A percentile compares a stretch with the other conserved stretches of the same genome.
Evolutionary conservation across 2,329 filamentous ascomycete species (phyloP).

Genomic region (Botrytis hyacinthi): DNA sequence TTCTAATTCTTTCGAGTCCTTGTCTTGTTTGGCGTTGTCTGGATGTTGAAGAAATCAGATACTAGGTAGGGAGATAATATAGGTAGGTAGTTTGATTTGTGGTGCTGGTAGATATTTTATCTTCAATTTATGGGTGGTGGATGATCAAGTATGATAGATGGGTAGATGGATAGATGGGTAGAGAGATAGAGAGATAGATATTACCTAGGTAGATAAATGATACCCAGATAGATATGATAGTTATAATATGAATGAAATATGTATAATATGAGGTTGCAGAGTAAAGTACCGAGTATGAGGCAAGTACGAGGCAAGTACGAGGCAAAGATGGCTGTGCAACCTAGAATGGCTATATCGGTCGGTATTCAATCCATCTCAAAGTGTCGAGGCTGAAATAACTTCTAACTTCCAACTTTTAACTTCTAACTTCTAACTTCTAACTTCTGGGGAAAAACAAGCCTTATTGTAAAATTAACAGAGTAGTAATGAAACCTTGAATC

Average conservation of each 20-base stretch:
- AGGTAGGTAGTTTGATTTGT: neutral
- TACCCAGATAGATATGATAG: neutral
- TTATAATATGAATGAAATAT: neutral
- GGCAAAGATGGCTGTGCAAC: constrained; percentile 1
- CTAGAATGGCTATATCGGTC: neutral
- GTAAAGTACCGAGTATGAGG: neutral
- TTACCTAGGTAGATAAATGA: no score
- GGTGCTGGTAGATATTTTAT: neutral
- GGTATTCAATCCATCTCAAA: neutral
- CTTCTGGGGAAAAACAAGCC: neutral
- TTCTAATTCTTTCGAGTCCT: neutral
- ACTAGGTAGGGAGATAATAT: neutral
- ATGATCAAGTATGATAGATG: neutral
- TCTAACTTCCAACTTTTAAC: neutral
- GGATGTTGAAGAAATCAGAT: neutral
- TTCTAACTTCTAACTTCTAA: neutral
- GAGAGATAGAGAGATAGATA: neutral
- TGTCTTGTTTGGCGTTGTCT: neutral
- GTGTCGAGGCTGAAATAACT: neutral
- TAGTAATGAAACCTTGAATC: neutral
- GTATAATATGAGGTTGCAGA: neutral
- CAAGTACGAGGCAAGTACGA: neutral
- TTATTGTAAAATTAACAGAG: neutral
- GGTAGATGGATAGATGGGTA: neutral
- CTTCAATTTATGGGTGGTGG: neutral